Conservation (phyloP, 805 yeast species). For the Barnettozyma siamensis region DNA sequence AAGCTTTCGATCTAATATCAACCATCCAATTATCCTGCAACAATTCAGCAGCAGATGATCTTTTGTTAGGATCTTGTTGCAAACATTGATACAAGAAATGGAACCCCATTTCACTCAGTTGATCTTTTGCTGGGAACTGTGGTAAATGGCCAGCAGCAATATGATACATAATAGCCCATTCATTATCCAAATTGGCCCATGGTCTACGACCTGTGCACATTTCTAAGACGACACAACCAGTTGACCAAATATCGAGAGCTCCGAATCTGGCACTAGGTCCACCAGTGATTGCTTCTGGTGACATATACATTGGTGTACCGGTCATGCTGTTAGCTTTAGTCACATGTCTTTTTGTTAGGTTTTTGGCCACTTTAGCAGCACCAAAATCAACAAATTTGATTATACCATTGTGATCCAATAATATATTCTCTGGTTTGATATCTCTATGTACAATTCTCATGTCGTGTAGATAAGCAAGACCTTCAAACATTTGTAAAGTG, state of each 20-base stretch:
- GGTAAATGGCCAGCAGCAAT: slow-evolving; percentile 95
- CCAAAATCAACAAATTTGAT: slow-evolving; percentile 97
- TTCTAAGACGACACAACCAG: slow-evolving; percentile 92
- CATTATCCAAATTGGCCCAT: slow-evolving; percentile 94
- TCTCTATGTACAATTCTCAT: slow-evolving; percentile 96
- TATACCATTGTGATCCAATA: slow-evolving; percentile 86
- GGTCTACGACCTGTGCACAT: slow-evolving; percentile 97
- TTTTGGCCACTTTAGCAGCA: slow-evolving; percentile 85
- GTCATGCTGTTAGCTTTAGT: slow-evolving; percentile 37
- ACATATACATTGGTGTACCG: slow-evolving; percentile 99
- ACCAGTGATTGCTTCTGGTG: slow-evolving; percentile 94
- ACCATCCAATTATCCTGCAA: slow-evolving; percentile 87
- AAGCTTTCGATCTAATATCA: slow-evolving; percentile 63
- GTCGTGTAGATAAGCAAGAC: slow-evolving; percentile 88
- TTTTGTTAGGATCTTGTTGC: slow-evolving; percentile 72
- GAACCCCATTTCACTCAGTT: slow-evolving; percentile 68
- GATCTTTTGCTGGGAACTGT: slow-evolving; percentile 72
- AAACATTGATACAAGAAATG: slow-evolving; percentile 69
- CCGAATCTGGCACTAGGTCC: slow-evolving; percentile 34
- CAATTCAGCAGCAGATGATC: slow-evolving; percentile 81
- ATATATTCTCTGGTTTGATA: slow-evolving; percentile 90
- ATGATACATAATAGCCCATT: slow-evolving; percentile 98
- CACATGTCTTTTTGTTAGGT: slow-evolving; percentile 37
- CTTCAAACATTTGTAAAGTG: slow-evolving; percentile 89
- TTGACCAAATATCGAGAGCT: slow-evolving; percentile 83